These are phyloP conservation scores for Termitomyces sp. DNA, from an alignment of 768 basidiomycete species.

Conservation along the genomic window DNA sequence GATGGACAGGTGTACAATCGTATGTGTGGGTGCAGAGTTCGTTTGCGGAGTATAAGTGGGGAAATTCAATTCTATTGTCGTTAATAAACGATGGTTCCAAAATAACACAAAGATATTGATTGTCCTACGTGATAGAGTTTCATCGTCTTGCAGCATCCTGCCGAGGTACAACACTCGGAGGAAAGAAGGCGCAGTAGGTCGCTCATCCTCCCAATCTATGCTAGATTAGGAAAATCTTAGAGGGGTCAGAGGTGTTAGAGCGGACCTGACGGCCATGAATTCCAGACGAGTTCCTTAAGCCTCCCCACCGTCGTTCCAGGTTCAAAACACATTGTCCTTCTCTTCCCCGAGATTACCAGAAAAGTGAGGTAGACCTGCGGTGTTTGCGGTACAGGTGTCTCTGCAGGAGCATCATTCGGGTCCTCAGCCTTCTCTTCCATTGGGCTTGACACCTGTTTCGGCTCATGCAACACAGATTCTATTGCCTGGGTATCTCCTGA, in stretches of 20 bases:
- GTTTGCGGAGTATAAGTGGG: conserved; percentile 29
- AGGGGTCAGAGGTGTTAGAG: conserved; percentile 1
- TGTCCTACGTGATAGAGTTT: conserved; percentile 57
- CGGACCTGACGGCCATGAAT: conserved; percentile 71
- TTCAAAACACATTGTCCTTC: conserved; percentile 69
- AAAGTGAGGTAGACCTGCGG: conserved; percentile 67
- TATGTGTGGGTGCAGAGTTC: conserved; percentile 32
- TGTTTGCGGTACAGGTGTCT: conserved; percentile 40
- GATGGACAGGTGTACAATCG: conserved; percentile 74
- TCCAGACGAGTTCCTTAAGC: conserved; percentile 82
- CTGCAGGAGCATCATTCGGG: not conserved
- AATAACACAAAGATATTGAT: conserved; percentile 2
- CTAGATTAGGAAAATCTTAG: not conserved
- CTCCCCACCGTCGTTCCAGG: conserved; percentile 69
- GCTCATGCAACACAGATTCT: conserved; percentile 10
- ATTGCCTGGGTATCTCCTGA: not conserved
- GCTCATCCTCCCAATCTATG: conserved; percentile 73
- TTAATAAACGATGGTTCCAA: not conserved
- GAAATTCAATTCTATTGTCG: conserved; percentile 31
- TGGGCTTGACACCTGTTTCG: conserved; percentile 1
- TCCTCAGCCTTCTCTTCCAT: conserved; percentile 1
- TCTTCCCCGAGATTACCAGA: conserved; percentile 61
- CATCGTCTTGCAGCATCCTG: conserved; percentile 80
- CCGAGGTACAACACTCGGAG: conserved; percentile 72
- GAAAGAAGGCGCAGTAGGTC: conserved; percentile 72